Conservation (phyloP, 2,329 filamentous ascomycete genomes). For the Calonectria ilicicola region DNA sequence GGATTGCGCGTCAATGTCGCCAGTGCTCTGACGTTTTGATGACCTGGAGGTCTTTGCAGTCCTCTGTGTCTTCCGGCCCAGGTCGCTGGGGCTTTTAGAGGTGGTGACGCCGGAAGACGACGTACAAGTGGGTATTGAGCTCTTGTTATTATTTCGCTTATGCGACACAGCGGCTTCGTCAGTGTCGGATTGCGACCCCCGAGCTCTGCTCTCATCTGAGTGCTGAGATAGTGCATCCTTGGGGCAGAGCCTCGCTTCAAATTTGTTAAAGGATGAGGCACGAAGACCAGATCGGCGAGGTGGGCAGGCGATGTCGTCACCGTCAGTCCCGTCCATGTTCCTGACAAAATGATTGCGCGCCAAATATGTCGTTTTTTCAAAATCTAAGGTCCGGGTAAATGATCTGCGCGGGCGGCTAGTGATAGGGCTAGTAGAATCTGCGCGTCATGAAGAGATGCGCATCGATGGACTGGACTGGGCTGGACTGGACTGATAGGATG, state of each 20-base stretch:
- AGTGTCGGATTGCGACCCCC: neutral
- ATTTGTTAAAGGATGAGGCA: constrained; percentile 20
- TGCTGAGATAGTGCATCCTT: neutral
- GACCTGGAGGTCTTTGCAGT: constrained; percentile 7
- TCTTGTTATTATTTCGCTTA: neutral
- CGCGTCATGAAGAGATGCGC: neutral
- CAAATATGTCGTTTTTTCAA: neutral
- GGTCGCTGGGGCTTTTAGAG: constrained; percentile 11
- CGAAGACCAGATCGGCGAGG: constrained; percentile 35
- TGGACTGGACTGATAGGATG: neutral
- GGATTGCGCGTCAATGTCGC: neutral
- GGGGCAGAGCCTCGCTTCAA: constrained; percentile 25
- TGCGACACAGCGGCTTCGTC: neutral
- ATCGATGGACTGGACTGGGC: neutral
- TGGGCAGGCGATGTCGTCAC: constrained; percentile 24
- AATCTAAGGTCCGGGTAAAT: neutral
- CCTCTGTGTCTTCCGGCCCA: constrained; percentile 30
- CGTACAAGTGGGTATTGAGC: neutral
- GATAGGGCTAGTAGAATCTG: neutral
- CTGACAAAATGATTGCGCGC: neutral
- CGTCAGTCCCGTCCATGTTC: neutral
- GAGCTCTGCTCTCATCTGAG: neutral
- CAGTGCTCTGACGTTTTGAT: constrained; percentile 4
- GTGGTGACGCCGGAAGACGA: constrained; percentile 28
- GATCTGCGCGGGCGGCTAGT: neutral